Evolutionary conservation across 768 basidiomycete species (phyloP), one percentile per base, ranked within the genome.

Genomic region (Agrocybe chaxingu): DNA sequence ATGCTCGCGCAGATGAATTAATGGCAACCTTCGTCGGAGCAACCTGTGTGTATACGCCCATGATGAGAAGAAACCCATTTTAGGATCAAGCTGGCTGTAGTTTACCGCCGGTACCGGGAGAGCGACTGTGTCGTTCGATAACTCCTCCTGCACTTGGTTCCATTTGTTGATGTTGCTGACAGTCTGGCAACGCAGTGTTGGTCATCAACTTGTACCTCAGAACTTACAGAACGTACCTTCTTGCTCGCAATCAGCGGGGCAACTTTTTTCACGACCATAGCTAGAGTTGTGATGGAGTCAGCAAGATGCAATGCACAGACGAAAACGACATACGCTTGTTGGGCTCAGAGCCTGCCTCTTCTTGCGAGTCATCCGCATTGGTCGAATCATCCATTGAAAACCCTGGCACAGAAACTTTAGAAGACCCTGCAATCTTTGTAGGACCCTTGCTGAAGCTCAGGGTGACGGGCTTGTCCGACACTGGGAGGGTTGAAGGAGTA

Each of bases 121-220:
- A 50, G 62, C 53, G 50, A 61, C 62, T 31, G 70, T 50, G 38
- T 73, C 67, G 52, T 80, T 75, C 33, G 79, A 80, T 44, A 97
- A 77, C 61, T 93, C 95, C 68, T 87, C 87, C 68, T 96, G 92
- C 8, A 95, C 91, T 71, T 87, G 87, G 64, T 95, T 98, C 97
- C 96, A 99, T 65, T 98, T 98, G 61, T 79, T 85, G 63, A 99
- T 98, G 61, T 94, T 93, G 66, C 80, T 89, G 43, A 81, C 89
- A 40, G 85, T 89, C 92, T 97, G 63, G 13, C 63, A 50, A 44
- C 19, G 6, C 12, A 40, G 42, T 49, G 42, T 47, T 58, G 42
- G 50, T 47, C 35, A 53, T 35, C 38, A 45, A 42, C 42, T 30
- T 5, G 5, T 2, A 24, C 41, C 12, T 40, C 13, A 57, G 16